Base-by-base conservation (phyloP, 2,329 filamentous ascomycete genomes). In the Epichloe coenophiala region DNA sequence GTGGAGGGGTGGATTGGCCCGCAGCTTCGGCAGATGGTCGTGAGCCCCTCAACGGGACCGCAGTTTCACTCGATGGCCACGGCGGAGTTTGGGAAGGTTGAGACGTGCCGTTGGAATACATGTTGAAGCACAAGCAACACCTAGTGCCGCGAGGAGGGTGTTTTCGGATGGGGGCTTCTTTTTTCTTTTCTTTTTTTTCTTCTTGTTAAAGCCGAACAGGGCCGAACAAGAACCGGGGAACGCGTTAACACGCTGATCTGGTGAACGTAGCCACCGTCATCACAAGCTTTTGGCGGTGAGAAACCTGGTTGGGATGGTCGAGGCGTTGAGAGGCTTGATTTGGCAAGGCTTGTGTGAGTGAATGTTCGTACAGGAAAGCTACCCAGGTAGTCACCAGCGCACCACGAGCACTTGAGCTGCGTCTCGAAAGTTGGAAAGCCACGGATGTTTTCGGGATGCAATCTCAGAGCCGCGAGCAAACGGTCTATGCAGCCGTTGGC, bases 31-130 rank as follows among this genome's bases (percentile, higher is more conserved):
- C 19, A 33, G 44, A 37, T 23, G 50, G 46, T 19, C 41, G 50
- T 45, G 50, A 54, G 48, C 46, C 48, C 48, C 43, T 38, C 38
- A 51, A 47, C 17, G 46, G 48, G 31, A 52, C 42, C 21, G 33
- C 45, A 21, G 51, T 51, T 21, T 57, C 54, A 42, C 40, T 49
- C 39, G 54, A 53, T 43, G 54, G 39, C 45, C 44, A 53, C 31
- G 45, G 27, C 5, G 51, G 33, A 38, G 40, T 21, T 21, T 38
- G 51, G 40, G 47, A 33, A n/a, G 45, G 35, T 21, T 47, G 48
- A 47, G 19, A 48, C 38, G 52, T 53, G 52, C 50, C 55, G 48
- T 57, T 54, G 19, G 52, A 6, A 17, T 47, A 43, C 55, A 57
- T 57, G 31, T 19, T 19, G 41, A 48, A 49, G 33, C 40, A 47